Evolutionary conservation across 306 rosid genomes (phyloP), one percentile per base, ranked within the genome.

Genomic region (Corylus americana): DNA sequence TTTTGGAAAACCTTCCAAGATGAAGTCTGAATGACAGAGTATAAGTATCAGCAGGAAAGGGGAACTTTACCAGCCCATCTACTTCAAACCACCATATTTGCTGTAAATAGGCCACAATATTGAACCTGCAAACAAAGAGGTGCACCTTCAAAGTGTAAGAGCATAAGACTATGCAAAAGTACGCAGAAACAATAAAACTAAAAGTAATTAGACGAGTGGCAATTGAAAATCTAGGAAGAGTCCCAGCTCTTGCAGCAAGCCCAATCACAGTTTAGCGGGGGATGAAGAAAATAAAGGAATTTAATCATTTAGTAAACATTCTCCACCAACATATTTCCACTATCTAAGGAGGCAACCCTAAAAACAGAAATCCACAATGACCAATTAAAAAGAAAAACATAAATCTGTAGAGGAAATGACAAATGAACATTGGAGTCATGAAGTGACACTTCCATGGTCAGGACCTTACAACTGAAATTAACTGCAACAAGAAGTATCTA

Each of bases 21-120:
- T 94, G 97, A 80, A 92, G 91, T 88, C 98, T 85, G 86, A 91
- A 91, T 80, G 88, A 86, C 76, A 94, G 87, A 22, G 98, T 92
- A 68, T 90, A 95, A 78, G 77, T 77, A 88, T 88, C 97, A 29
- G 98, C 92, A 27, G 99, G 97, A 69, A 95, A 85, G 58, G 94
- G 96, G 74, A 93, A 90, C 74, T 83, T 87, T 50, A 90, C 89
- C 81, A 74, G 86, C 57, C 99, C 98, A 70, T 91, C 98, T 75
- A 91, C 97, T 85, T 92, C 97, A 81, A 88, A 92, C 97, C 98
- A 94, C 98, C 98, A 94, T 71, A 94, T 90, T 83, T 94, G 97
- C 88, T 92, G 98, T 86, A 95, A 86, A 84, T 92, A 92, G 11
- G 97, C 98, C 61, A 92, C 92, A 14, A 75, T 78, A 27, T 86